A percentile compares a stretch with the other conserved stretches of the same genome.
Conservation (phyloP, 2,329 filamentous ascomycete genomes). For the Diplodia mutila region DNA sequence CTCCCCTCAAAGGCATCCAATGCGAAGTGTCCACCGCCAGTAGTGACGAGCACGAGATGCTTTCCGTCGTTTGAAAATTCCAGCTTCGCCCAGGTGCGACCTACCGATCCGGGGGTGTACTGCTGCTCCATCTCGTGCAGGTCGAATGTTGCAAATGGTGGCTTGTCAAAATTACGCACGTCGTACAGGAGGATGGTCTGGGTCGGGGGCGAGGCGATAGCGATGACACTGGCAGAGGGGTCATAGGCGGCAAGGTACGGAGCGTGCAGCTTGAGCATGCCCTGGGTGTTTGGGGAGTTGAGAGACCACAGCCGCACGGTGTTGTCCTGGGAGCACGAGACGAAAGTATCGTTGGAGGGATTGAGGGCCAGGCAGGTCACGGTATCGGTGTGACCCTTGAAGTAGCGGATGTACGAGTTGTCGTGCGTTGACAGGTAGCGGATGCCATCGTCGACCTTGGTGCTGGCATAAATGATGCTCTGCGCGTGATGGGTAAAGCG, state of each 20-base stretch:
- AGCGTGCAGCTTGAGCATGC: constrained; percentile 76
- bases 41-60: constrained; percentile 79
- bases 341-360: constrained; percentile 85
- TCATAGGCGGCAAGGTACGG: constrained; percentile 89
- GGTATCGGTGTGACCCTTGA: constrained; percentile 81
- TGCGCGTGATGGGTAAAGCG: constrained; percentile 91
- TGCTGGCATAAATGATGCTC: constrained; percentile 93
- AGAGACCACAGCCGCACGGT: constrained; percentile 92
- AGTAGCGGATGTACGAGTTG: constrained; percentile 95
- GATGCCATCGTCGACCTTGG: constrained; percentile 89
- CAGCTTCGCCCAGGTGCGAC: constrained; percentile 75
- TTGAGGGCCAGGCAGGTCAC: constrained; percentile 86
- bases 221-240: constrained; percentile 88
- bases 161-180: constrained; percentile 88
- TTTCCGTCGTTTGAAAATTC: constrained; percentile 98
- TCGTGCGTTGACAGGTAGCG: constrained; percentile 90
- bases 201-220: constrained; percentile 79
- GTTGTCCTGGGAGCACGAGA: constrained; percentile 89
- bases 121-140: constrained; percentile 66
- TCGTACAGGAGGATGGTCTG: constrained; percentile 89
- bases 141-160: constrained; percentile 86
- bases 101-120: constrained; percentile 46
- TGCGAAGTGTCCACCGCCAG: constrained; percentile 82
- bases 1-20: constrained; percentile 90
- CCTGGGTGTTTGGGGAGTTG: constrained; percentile 76